A percentile compares a stretch with the other conserved stretches of the same genome.
phyloP scores from a whole-genome alignment of 169 alveolate species.

The Plasmodium ovale region DNA sequence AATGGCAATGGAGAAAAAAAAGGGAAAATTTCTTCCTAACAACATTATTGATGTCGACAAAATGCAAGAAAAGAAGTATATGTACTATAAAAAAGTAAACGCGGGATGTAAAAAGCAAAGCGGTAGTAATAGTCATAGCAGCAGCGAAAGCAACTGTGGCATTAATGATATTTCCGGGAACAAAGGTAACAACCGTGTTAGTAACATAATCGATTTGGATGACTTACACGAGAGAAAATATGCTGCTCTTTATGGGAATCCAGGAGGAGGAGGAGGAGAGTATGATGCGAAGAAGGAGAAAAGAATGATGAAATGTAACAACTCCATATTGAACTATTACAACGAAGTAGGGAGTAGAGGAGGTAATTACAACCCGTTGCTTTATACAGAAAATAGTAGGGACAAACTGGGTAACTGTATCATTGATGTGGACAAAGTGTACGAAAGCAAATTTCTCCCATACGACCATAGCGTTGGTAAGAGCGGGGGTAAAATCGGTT shows the following conservation, averaged over 20 bases:
- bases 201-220: conserved; percentile 7
- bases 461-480: not conserved
- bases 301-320: conserved; percentile 5
- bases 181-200: not conserved
- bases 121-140: not conserved
- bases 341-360: conserved; percentile 10
- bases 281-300: conserved; percentile 7
- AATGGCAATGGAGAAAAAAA: conserved; percentile 21
- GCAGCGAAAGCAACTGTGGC: not conserved
- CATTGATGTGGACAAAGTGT: conserved; percentile 48
- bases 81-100: not conserved
- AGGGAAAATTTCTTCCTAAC: not conserved
- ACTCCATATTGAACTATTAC: not conserved
- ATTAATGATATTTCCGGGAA: no score
- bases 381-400: not conserved
- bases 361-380: not conserved
- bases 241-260: not conserved
- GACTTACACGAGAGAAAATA: conserved; percentile 10
- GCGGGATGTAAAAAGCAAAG: not conserved
- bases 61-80: not conserved
- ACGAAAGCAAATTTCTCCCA: conserved; percentile 23
- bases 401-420: conserved; percentile 17
- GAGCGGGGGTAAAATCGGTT: not conserved
- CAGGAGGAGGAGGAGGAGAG: not conserved
- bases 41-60: not conserved